These are phyloP conservation scores for Leptodontidium sp. DNA, from an alignment of 2,329 filamentous ascomycete species.

Conservation along the genomic window DNA sequence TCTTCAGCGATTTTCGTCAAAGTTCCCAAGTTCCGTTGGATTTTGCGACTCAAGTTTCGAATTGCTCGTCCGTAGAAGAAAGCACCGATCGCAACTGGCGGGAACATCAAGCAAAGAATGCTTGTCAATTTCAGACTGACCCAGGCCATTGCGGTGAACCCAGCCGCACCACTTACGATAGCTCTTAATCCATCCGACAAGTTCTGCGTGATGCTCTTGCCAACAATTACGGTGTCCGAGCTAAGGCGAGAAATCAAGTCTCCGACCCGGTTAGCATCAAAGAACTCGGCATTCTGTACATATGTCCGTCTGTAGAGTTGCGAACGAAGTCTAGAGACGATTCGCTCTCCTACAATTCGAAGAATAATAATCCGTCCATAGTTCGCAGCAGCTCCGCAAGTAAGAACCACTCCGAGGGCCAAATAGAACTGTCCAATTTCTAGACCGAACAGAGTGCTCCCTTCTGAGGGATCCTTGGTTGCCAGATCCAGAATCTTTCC, in stretches of 20 bases:
- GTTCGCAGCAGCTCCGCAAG: slow-evolving; percentile 86
- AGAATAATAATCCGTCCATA: slow-evolving; percentile 94
- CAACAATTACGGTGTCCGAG: slow-evolving; percentile 96
- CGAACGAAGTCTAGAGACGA: slow-evolving; percentile 88
- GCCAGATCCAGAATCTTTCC: slow-evolving; percentile 94
- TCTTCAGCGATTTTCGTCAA: slow-evolving; percentile 98
- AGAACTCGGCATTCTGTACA: slow-evolving; percentile 98
- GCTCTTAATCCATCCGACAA: slow-evolving; percentile 94
- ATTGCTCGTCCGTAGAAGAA: slow-evolving; percentile 92
- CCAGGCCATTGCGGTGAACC: slow-evolving; percentile 94
- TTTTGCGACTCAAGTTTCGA: slow-evolving; percentile 87
- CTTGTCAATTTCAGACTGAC: slow-evolving; percentile 90
- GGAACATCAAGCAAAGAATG: slow-evolving; percentile 85
- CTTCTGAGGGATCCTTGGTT: slow-evolving; percentile 74
- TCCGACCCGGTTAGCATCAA: slow-evolving; percentile 95
- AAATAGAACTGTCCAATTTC: slow-evolving; percentile 88
- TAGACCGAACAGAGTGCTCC: slow-evolving; percentile 80
- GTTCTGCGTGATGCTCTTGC: slow-evolving; percentile 98
- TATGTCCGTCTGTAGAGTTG: slow-evolving; percentile 92
- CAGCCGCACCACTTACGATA: slow-evolving; percentile 87
- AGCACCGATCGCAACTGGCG: slow-evolving; percentile 87
- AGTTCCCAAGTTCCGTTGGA: slow-evolving; percentile 91
- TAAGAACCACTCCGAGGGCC: slow-evolving; percentile 78
- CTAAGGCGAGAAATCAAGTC: slow-evolving; percentile 95
- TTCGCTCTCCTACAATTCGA: slow-evolving; percentile 92